A percentile compares a stretch with the other conserved stretches of the same genome.
phyloP scores from a whole-genome alignment of 1,284 basidiomycete genomes.

The Phellinidium pouzarii region DNA sequence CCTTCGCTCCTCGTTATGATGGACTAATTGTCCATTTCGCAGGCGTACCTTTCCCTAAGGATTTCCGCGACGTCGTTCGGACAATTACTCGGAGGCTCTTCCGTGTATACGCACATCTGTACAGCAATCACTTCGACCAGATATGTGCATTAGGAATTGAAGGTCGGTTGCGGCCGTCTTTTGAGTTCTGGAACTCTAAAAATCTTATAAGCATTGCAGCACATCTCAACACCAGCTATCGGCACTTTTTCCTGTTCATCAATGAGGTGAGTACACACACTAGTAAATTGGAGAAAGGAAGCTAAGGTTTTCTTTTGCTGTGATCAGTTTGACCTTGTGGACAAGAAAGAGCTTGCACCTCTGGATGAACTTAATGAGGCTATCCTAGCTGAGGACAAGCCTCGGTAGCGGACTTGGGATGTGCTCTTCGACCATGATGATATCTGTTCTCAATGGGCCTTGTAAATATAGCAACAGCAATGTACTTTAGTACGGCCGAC shows the following conservation, averaged over 20 bases:
- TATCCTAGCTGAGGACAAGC: slow-evolving; percentile 81
- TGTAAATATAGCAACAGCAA: background rate
- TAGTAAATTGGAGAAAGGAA: background rate
- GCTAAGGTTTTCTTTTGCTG: background rate
- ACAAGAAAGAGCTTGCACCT: slow-evolving; percentile 94
- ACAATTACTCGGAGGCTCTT: slow-evolving; percentile 91
- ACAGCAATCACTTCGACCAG: slow-evolving; percentile 99
- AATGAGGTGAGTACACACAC: slow-evolving; percentile 63
- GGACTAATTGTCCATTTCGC: slow-evolving; percentile 1
- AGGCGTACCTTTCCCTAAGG: slow-evolving; percentile 91
- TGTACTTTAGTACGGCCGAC: no score
- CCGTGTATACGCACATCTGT: slow-evolving; percentile 97
- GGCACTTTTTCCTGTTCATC: slow-evolving; percentile 96
- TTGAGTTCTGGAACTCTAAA: slow-evolving; percentile 19
- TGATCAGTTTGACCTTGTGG: slow-evolving; percentile 86
- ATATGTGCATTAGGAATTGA: slow-evolving; percentile 98
- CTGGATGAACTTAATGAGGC: slow-evolving; percentile 96
- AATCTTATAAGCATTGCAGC: slow-evolving; percentile 44
- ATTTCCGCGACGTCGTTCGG: slow-evolving; percentile 87
- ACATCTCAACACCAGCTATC: slow-evolving; percentile 97
- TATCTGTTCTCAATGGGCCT: background rate
- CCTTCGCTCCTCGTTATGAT: background rate
- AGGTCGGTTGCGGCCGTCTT: slow-evolving; percentile 45
- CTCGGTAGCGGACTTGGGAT: slow-evolving; percentile 32
- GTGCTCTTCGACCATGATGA: background rate